A percentile compares a stretch with the other conserved stretches of the same genome.
Conservation (phyloP, 768 basidiomycete species). For the Lactarius deliciosus region DNA sequence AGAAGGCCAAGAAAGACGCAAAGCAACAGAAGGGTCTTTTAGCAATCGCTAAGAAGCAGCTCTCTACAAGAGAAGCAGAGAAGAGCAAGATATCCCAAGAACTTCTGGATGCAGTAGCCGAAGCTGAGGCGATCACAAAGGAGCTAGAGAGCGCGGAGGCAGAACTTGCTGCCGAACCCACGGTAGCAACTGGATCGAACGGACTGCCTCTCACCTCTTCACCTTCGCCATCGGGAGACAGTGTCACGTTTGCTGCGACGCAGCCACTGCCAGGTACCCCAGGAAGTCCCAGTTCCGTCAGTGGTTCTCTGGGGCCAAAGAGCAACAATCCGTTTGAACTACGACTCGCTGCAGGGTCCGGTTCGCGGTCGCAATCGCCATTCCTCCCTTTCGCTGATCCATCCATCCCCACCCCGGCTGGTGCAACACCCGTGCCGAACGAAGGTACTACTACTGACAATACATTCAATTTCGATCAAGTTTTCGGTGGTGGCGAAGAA, state of each 20-base stretch:
- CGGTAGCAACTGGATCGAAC: constrained; percentile 31
- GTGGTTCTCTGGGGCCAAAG: constrained; percentile 50
- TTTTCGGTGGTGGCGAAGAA: constrained; percentile 30
- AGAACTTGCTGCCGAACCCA: constrained; percentile 42
- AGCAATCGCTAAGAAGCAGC: constrained; percentile 93
- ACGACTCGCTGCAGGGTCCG: constrained; percentile 47
- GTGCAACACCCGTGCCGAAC: constrained; percentile 13
- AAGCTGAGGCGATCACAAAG: constrained; percentile 49
- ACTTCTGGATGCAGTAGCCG: constrained; percentile 60
- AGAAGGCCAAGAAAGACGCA: constrained; percentile 89
- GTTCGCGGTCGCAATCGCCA: constrained; percentile 56
- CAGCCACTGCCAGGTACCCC: constrained; percentile 75
- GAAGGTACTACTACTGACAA: constrained; percentile 37
- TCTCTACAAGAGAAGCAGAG: constrained; percentile 79
- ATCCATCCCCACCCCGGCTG: constrained; percentile 34
- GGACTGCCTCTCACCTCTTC: constrained; percentile 33
- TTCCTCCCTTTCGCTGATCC: constrained; percentile 52
- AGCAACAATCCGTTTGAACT: constrained; percentile 94
- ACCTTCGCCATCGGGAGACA: constrained; percentile 43
- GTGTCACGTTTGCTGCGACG: constrained; percentile 60
- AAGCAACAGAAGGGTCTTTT: constrained; percentile 95
- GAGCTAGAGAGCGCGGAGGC: constrained; percentile 59
- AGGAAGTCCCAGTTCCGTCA: constrained; percentile 44
- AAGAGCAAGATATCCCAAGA: constrained; percentile 70
- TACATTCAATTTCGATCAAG: constrained; percentile 52